Base-by-base conservation (phyloP, 2,329 filamentous ascomycete species). In the Colletotrichum echinochloae region DNA sequence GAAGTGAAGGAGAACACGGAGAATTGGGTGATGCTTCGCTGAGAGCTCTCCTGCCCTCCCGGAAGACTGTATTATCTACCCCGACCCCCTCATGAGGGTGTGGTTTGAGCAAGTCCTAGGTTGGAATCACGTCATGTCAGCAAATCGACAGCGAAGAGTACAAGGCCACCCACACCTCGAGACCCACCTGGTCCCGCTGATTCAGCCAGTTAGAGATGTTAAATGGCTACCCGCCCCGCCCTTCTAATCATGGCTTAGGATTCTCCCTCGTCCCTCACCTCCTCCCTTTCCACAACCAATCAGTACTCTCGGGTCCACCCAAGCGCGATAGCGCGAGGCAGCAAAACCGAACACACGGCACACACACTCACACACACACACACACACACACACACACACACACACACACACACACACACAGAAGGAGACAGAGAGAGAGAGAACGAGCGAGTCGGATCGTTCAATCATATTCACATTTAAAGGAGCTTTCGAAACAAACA, bases 201-300 rank as follows among this genome's bases (percentile, higher is more conserved):
- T 78, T 84, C 82, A 85, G 83, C 85, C 84, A 86, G 81, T 86
- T 81, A 86, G 77, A 83, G 77, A 77, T 77, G 78, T 80, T 81
- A 79, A 82, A 83, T 80, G 79, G 73, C 80, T 76, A 77, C 78
- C 78, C 78, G 79, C 80, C 79, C 80, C 77, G 72, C 77, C 83
- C 82, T 82, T 86, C 85, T 86, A 86, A 86, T 86, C 84, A 86
- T 78, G 80, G 83, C 80, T 79, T 82, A 79, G 79, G 79, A 83
- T 83, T 81, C 79, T 83, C 82, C 77, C 76, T 78, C 78, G 76
- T 77, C 78, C 77, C 77, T 78, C 76, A 81, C 80, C 78, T 80
- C 78, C 78, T 81, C 79, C 78, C 78, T 79, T 81, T 79, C 77
- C 80, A 83, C 81, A 81, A 82, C 84, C 85, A 86, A 86, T 86